Base-by-base conservation (phyloP, 83 land plant species). In the Picea abies region DNA sequence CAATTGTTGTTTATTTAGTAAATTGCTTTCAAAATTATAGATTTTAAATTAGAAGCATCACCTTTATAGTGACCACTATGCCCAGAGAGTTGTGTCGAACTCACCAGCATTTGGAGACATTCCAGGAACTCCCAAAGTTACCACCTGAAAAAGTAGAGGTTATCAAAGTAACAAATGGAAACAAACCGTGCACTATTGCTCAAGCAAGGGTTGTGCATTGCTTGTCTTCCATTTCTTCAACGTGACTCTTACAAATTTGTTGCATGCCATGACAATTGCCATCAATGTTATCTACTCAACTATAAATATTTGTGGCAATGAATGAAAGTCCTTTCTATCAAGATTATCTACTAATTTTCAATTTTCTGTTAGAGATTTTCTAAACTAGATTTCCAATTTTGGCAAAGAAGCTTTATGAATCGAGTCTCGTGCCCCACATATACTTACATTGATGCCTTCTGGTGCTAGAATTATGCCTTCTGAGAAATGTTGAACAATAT, bases 381-480 rank as follows among this genome's bases (percentile, higher is more conserved):
- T 29, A 29, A 29, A 29, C 29, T 29, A 29, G 29, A 29, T 29
- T 29, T 29, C 29, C 1, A 29, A 29, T 29, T 29, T 29, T 29
- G 29, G 29, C 29, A 29, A 29, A 97, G 60, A 29, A 97, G 94
- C 98, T 41, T 85, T 91, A 71, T 91, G 91, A 14, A 97, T 94
- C 25, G 98, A 85, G 65, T 88, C 88, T 56, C 84, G 82, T 14
- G 93, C 91, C 35, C 99, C 99, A 89, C 98, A 97, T 60, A 97
- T 91, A 83, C 99, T 97, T 6, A 98, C 99, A 88, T 97, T 97
- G 83, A 97, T 94, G 44, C 99, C 99, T 84, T 97, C 98, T 19
- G 92, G 92, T 29, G 99, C 99, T 81, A 97, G 93, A 82, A 97
- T 97, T 56, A 97, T 96, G 49, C 99, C 98, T 75, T 98, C 99